Percentiles rank a stretch among this genome's conserved stretches.
phyloP scores from a whole-genome alignment of 2,329 filamentous ascomycete species.

The Fusarium pseudonygamai region DNA sequence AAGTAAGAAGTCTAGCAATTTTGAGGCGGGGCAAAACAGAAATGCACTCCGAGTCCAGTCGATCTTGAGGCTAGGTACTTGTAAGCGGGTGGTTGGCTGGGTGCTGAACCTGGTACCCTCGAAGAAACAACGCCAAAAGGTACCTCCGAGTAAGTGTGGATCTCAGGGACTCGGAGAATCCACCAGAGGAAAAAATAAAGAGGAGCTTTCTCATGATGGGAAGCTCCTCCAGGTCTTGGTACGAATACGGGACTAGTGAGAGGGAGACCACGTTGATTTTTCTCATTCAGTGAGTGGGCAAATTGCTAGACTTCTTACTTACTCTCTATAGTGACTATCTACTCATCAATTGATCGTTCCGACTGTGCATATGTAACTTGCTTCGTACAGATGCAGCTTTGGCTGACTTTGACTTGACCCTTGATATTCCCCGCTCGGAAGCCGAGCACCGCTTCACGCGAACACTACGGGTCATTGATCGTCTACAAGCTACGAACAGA shows the following conservation, averaged over 20 bases:
- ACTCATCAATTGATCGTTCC: background rate
- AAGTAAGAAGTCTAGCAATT: no score
- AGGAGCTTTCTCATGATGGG: constrained; percentile 30
- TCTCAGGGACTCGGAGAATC: constrained; percentile 26
- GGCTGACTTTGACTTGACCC: constrained; percentile 9
- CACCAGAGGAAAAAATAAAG: constrained; percentile 24
- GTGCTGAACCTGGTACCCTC: constrained; percentile 7
- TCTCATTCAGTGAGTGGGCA: constrained; percentile 37
- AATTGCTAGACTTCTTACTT: background rate
- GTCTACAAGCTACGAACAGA: constrained; percentile 3
- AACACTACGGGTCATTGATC: constrained; percentile 30
- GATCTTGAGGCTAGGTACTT: constrained; percentile 19
- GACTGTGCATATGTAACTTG: background rate
- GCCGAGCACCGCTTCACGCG: constrained; percentile 35
- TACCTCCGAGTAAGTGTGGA: constrained; percentile 29
- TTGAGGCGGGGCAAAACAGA: constrained; percentile 30
- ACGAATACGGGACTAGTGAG: constrained; percentile 34
- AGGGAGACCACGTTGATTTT: constrained; percentile 40
- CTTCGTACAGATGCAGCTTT: background rate
- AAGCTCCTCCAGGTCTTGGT: constrained; percentile 29
- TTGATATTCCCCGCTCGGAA: constrained; percentile 38
- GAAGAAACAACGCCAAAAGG: constrained; percentile 6
- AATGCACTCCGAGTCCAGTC: constrained; percentile 9
- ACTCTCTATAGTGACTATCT: background rate
- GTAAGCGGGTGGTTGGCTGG: constrained; percentile 16